These are phyloP conservation scores for Apiotrichum porosum DNA, from an alignment of 1,284 basidiomycete species.

Conservation along the genomic window DNA sequence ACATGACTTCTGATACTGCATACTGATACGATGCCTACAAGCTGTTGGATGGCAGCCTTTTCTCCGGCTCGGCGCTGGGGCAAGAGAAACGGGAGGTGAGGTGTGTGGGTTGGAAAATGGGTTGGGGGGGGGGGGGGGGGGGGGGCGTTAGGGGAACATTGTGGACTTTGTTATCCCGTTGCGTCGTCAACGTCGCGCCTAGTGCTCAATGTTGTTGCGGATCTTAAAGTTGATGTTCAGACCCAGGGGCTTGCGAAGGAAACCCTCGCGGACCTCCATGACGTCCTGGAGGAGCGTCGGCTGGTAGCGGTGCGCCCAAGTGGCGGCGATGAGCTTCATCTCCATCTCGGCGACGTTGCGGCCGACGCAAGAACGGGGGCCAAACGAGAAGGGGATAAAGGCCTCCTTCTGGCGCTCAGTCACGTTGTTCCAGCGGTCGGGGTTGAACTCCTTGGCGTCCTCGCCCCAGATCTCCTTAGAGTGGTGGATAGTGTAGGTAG, in stretches of 20 bases:
- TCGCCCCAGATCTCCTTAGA: constrained; percentile 57
- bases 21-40: too few species aligned
- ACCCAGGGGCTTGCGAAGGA: constrained; percentile 18
- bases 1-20: too few species aligned
- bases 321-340: constrained; percentile 17
- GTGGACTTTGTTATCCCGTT: too few species aligned
- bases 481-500: constrained; percentile 50
- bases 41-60: too few species aligned
- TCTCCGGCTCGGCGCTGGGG: too few species aligned
- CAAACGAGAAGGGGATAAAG: constrained; percentile 28
- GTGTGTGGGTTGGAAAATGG: too few species aligned
- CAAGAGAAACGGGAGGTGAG: too few species aligned
- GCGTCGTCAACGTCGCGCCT: too few species aligned
- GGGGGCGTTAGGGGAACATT: too few species aligned
- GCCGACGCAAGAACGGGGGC: constrained; percentile 30
- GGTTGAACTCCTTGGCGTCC: constrained; percentile 49
- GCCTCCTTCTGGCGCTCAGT: constrained; percentile 18
- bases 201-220: too few species aligned
- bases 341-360: constrained; percentile 26
- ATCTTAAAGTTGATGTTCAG: constrained; percentile 4
- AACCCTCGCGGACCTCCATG: constrained; percentile 13
- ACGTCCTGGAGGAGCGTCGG: constrained; percentile 14
- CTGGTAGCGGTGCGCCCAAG: constrained; percentile 18
- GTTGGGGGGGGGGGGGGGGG: too few species aligned
- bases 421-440: constrained; percentile 22